Base-by-base conservation (phyloP, 2,329 filamentous ascomycete species). In the Dactylellina haptotyla region DNA sequence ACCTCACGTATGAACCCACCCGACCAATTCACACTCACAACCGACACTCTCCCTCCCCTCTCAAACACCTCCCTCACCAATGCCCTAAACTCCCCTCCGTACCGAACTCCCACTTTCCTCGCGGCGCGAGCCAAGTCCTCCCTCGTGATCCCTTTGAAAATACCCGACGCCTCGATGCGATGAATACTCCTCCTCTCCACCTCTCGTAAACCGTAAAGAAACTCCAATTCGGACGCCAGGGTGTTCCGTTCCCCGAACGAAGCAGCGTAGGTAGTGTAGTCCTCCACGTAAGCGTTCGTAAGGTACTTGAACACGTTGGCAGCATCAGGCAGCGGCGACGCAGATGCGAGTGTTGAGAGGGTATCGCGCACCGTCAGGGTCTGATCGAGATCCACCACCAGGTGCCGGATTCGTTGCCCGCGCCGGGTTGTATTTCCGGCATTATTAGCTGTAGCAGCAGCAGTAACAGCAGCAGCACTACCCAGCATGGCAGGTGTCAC, bases 1-100 rank as follows among this genome's bases (percentile, higher is more conserved):
- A 71, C 65, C 48, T 63, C 39, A n/a, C 50, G 41, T 46, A 71
- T 71, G 25, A 71, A 71, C 20, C 14, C 32, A 5, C 26, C 41
- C n/a, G 65, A 71, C 65, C 65, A 71, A 41, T 71, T 71, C 6
- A 71, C 65, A 32, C 65, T 71, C 37, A 71, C 57, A n/a, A 71
- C 18, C 8, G 57, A 63, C 10, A 63, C 57, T 57, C 34, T 63
- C 10, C 39, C 32, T 12, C n/a, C 26, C 12, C 32, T 20, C 16
- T 14, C 41, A 28, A 63, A 41, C 25, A 71, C 30, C 12, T 53
- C 18, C 20, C 28, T 23, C 1, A 63, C 18, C 41, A 71, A 32
- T 9, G 14, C 10, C 3, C 16, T 8, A 32, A 71, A 57, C 43
- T 58, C 65, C 5, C 12, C 8, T 32, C 48, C 54, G 1, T 41